Evolutionary conservation across 352 stramenopile genomes (phyloP).

Genomic region (Pythium grandisporangium): DNA sequence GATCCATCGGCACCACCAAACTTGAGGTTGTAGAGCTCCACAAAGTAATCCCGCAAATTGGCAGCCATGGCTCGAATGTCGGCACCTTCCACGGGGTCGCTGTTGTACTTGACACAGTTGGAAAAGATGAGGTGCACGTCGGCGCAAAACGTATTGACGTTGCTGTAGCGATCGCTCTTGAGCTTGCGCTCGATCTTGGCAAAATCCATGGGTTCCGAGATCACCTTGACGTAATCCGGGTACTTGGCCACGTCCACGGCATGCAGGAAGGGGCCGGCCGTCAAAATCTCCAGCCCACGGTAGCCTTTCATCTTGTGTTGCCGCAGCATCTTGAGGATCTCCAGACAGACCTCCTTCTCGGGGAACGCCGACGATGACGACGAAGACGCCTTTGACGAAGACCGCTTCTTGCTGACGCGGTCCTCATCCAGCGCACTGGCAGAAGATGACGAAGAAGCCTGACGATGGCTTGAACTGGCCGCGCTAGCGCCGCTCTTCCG

Average conservation of each 20-base stretch:
- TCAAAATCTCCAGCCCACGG: slow-evolving; percentile 72
- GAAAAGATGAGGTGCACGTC: slow-evolving; percentile 85
- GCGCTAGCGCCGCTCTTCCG: slow-evolving; percentile 3
- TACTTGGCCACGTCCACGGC: slow-evolving; percentile 84
- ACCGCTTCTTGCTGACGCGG: slow-evolving; percentile 21
- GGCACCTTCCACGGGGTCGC: slow-evolving; percentile 72
- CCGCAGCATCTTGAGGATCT: slow-evolving; percentile 63
- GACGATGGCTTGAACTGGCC: slow-evolving; percentile 15
- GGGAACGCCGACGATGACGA: slow-evolving; percentile 31
- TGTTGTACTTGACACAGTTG: slow-evolving; percentile 88
- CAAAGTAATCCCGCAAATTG: slow-evolving; percentile 75
- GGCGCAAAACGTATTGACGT: slow-evolving; percentile 71
- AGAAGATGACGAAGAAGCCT: slow-evolving; percentile 16
- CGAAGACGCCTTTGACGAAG: too few relatives aligned
- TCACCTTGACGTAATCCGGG: slow-evolving; percentile 68
- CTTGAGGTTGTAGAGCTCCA: slow-evolving; percentile 62
- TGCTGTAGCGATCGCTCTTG: slow-evolving; percentile 73
- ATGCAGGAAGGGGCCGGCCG: slow-evolving; percentile 70
- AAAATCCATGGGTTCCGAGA: slow-evolving; percentile 83
- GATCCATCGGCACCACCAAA: too few relatives aligned
- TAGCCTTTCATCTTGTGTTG: slow-evolving; percentile 84
- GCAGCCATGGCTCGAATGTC: slow-evolving; percentile 83
- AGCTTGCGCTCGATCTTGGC: slow-evolving; percentile 83
- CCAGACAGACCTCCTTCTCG: slow-evolving; percentile 53
- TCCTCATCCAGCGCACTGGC: slow-evolving; percentile 13